Evolutionary conservation across 225 moss, liverwort and hornwort species (phyloP), one percentile per base, ranked within the genome.

Genomic region (Physcomitrium patens): DNA sequence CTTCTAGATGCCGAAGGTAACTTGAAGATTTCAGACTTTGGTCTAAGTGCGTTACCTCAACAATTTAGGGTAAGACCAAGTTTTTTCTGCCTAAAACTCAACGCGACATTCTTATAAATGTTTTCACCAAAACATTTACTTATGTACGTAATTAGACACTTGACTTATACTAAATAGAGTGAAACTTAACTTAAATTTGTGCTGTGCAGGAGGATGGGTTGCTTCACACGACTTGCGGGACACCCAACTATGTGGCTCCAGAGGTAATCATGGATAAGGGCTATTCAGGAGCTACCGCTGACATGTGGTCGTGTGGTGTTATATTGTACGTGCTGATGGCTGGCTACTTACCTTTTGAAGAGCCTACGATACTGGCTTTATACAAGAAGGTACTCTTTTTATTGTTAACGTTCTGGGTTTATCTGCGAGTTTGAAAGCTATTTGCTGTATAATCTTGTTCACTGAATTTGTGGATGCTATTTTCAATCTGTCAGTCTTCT

Each of bases 21-120:
- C 73, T 70, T 92, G 46, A 92, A 92, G 80, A 89, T 92, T 31
- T 92, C 92, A 15, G 92, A 92, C 57, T 92, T 92, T 64, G 92
- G 92, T 9, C 77, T 92, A 60, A 92, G 92, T 79, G 92, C 92
- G 28, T 72, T 89, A 51, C 92, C 92, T 47, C 89, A 89, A 68
- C 92, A 92, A 76, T 87, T 71, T 64, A 85, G 89, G 75, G 92
- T 87, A 82, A 76, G 81, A 18, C n/a, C 22, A 18, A 43, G 14
- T 1, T 13, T 42, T 27, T 49, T 31, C 26, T 52, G 17, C 3
- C 1, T 17, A 9, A 28, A 13, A 5, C 7, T 37, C 31, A 37
- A 37, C 31, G 31, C 7, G 31, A 37, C 5, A 6, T 7, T 55
- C 2, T 55, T 22, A 49, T 49, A 42, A 41, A 13, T 15, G 16